Evolutionary conservation across 805 yeast species (phyloP).

Genomic region (Isabelozyma gotoi): DNA sequence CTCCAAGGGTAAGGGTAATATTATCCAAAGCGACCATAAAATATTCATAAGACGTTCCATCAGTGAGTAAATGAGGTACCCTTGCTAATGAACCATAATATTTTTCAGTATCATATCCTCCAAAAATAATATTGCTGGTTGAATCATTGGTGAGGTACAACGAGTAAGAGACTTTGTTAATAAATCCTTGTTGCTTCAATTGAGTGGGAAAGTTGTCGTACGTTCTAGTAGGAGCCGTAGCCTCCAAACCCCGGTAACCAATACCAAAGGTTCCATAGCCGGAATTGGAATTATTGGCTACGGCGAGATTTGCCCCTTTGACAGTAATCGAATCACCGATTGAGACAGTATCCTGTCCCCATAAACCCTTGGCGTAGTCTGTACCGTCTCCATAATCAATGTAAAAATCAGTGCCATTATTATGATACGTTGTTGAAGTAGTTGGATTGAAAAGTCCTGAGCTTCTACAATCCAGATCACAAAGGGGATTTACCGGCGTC

Average conservation of each 20-base stretch:
- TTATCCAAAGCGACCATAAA: too few species aligned
- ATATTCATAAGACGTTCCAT: too few species aligned
- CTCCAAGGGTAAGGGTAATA: too few species aligned
- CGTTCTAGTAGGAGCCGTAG: background rate
- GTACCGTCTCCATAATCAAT: conserved; percentile 50
- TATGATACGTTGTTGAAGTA: conserved; percentile 28
- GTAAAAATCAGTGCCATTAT: conserved; percentile 29
- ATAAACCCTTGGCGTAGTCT: conserved; percentile 26
- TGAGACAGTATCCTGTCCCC: conserved; percentile 3
- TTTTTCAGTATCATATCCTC: conserved; percentile 27
- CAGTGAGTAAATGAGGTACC: too few species aligned
- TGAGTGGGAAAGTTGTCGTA: conserved; percentile 30
- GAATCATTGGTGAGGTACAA: conserved; percentile 29
- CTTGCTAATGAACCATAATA: conserved; percentile 18
- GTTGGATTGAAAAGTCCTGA: conserved; percentile 38
- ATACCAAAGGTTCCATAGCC: conserved; percentile 21
- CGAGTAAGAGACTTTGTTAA: conserved; percentile 35
- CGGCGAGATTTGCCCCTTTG: conserved; percentile 8
- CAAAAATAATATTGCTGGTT: conserved; percentile 26
- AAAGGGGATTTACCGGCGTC: conserved; percentile 16
- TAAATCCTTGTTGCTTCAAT: conserved; percentile 32
- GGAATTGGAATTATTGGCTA: conserved; percentile 14
- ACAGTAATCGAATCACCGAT: conserved; percentile 6
- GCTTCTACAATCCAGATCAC: conserved; percentile 24
- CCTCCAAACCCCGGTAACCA: conserved; percentile 12